These are phyloP conservation scores for Przewalskia tangutica DNA, from an alignment of 257 asterid species.

Conservation along the genomic window DNA sequence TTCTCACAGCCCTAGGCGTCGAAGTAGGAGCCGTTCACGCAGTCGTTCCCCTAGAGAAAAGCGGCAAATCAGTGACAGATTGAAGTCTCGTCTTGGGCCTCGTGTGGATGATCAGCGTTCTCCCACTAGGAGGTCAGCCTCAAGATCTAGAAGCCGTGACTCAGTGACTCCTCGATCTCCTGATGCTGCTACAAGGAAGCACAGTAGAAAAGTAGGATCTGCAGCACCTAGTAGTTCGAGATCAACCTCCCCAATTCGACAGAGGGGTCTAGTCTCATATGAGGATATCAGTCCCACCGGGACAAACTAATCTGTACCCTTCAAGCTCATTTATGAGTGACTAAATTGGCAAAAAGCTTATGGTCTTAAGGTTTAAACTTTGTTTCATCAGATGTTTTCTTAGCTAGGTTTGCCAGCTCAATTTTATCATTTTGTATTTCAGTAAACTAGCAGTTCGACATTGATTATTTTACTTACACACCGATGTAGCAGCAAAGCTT, in stretches of 20 bases:
- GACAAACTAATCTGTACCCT: constrained; percentile 17
- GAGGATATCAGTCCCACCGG: constrained; percentile 66
- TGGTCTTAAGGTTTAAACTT: not conserved
- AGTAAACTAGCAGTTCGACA: not conserved
- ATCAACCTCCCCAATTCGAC: constrained; percentile 52
- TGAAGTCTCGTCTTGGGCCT: constrained; percentile 87
- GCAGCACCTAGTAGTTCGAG: constrained; percentile 30
- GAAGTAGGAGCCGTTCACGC: constrained; percentile 58
- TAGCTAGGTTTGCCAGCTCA: not conserved
- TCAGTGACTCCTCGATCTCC: constrained; percentile 47
- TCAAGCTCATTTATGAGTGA: not conserved
- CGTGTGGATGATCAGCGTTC: constrained; percentile 19
- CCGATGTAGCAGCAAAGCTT: too few relatives aligned
- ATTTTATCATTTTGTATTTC: not conserved
- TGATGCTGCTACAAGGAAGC: constrained; percentile 33
- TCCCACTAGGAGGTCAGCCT: constrained; percentile 30
- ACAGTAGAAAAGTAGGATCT: constrained; percentile 17
- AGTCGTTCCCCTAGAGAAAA: constrained; percentile 52
- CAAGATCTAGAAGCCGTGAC: constrained; percentile 47
- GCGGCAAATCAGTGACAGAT: constrained; percentile 47
- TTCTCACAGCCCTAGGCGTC: constrained; percentile 68
- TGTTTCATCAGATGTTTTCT: not conserved
- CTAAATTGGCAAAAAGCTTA: not conserved
- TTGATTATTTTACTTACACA: not conserved
- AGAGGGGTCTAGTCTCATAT: constrained; percentile 68